A percentile compares a stretch with the other conserved stretches of the same genome.
Conservation (phyloP, 192 early-diverging fungal species). For the Backusella australiensis region DNA sequence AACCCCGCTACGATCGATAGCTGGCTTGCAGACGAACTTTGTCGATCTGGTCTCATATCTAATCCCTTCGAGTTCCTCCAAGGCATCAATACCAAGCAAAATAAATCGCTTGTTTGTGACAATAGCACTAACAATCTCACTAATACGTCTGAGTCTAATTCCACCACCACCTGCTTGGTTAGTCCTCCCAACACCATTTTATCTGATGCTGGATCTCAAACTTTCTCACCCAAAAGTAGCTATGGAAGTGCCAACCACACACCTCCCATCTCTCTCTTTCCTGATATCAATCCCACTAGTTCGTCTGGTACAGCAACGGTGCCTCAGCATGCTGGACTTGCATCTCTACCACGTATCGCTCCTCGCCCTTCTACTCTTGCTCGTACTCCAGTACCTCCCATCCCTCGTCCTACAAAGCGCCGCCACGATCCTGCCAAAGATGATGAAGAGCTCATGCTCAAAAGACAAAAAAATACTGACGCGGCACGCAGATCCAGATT, state of each 20-base stretch:
- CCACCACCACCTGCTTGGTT: not conserved
- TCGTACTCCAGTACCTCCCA: not conserved
- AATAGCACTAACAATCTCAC: not conserved
- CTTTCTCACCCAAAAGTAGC: not conserved
- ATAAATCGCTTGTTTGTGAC: not conserved
- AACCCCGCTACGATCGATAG: constrained; percentile 34
- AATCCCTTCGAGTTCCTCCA: not conserved
- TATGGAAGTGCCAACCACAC: not conserved
- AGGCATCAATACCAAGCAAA: not conserved
- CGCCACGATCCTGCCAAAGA: constrained; percentile 4
- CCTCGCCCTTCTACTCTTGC: not conserved
- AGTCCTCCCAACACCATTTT: not conserved
- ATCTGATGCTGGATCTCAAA: constrained; percentile 4
- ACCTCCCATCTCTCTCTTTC: constrained; percentile 5
- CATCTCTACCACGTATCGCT: constrained; percentile 2
- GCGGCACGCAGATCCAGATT: constrained; percentile 85
- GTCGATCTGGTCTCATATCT: constrained; percentile 40
- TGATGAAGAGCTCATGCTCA: constrained; percentile 33
- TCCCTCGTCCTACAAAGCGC: constrained; percentile 5
- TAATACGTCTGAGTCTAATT: not conserved
- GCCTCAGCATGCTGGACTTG: no score
- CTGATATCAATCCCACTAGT: not conserved
- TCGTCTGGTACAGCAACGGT: no score
- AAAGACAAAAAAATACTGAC: constrained; percentile 75
- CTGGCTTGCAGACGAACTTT: constrained; percentile 48